phyloP scores from a whole-genome alignment of 176 grass and related monocot species.

The Poa pratensis region DNA sequence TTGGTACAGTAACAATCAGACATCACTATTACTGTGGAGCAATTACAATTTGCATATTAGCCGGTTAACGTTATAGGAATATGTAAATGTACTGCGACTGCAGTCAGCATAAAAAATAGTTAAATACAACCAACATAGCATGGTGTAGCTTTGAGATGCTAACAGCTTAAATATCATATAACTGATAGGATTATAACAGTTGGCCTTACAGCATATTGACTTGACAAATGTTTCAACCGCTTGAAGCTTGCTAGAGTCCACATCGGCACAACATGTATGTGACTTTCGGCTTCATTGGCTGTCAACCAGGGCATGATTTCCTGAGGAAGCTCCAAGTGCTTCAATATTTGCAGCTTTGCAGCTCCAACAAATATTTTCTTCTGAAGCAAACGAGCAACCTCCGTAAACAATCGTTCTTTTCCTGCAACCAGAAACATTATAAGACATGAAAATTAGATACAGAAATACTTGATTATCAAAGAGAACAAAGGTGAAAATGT shows the following conservation, averaged over 20 bases:
- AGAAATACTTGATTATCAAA: slow-evolving; percentile 21
- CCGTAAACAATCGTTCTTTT: slow-evolving; percentile 86
- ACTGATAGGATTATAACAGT: slow-evolving; percentile 26
- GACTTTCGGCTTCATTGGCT: slow-evolving; percentile 87
- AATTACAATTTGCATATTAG: background rate
- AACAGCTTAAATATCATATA: slow-evolving; percentile 11
- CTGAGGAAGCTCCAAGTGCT: slow-evolving; percentile 68
- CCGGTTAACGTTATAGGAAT: background rate
- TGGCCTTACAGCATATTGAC: slow-evolving; percentile 82
- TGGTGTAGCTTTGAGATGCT: background rate
- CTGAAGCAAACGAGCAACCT: slow-evolving; percentile 82
- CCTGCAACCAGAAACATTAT: slow-evolving; percentile 49
- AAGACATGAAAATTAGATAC: slow-evolving; percentile 7
- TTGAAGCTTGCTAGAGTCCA: slow-evolving; percentile 98
- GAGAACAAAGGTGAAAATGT: slow-evolving; percentile 36
- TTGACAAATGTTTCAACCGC: slow-evolving; percentile 76
- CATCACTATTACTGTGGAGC: background rate
- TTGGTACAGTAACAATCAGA: background rate
- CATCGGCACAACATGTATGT: slow-evolving; percentile 98
- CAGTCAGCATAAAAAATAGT: background rate
- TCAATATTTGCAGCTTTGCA: slow-evolving; percentile 76
- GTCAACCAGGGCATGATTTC: slow-evolving; percentile 93
- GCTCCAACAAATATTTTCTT: slow-evolving; percentile 91
- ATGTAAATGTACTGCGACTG: slow-evolving; percentile 5
- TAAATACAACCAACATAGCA: background rate